These are phyloP conservation scores for Globisporangium sylvaticum DNA, from an alignment of 352 stramenopile species.

Conservation along the genomic window DNA sequence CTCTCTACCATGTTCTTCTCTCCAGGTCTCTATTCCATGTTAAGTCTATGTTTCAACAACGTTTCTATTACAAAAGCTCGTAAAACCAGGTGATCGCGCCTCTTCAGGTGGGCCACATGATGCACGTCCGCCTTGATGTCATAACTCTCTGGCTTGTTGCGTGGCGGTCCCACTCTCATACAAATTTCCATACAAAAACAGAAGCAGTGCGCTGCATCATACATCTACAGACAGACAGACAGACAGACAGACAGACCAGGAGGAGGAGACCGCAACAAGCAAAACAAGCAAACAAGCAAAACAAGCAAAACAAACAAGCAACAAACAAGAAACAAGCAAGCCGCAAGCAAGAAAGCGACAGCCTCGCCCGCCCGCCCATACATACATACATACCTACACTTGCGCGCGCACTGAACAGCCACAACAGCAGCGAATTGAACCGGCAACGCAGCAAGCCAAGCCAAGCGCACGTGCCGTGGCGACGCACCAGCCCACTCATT, in stretches of 20 bases:
- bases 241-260: neutral
- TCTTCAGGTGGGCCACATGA: neutral
- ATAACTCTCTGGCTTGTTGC: constrained; percentile 9
- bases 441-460: neutral
- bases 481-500: neutral
- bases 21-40: neutral
- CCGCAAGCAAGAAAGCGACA: constrained; percentile 1
- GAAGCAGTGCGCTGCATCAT: neutral
- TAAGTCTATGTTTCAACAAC: neutral
- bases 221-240: constrained; percentile 4
- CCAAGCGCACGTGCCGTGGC: neutral
- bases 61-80: neutral
- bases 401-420: neutral
- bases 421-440: neutral
- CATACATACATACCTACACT: neutral
- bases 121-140: neutral
- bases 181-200: constrained; percentile 6
- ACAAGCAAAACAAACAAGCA: neutral
- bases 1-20: neutral
- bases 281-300: neutral
- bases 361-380: neutral
- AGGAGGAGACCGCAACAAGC: neutral
- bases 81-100: neutral
- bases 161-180: constrained; percentile 9
- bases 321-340: neutral